Conservation (phyloP, 768 basidiomycete genomes). For the Mrakia gelida region DNA sequence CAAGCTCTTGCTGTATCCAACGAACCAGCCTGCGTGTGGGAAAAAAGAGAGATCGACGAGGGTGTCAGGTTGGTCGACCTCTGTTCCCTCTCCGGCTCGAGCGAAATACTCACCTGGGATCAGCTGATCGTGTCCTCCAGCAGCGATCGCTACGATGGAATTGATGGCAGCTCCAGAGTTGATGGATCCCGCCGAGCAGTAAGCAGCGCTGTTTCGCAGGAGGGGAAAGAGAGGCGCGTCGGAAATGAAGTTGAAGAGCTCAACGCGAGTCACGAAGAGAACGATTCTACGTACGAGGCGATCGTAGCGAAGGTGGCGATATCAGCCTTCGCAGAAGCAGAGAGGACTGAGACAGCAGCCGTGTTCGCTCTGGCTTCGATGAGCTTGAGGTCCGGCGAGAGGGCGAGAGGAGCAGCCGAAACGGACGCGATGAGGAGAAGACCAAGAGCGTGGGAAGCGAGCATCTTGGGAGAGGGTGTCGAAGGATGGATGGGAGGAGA, state of each 20-base stretch:
- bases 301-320: background rate
- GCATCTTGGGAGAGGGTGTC: background rate
- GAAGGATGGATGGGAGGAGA: background rate
- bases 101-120: background rate
- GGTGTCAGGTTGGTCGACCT: background rate
- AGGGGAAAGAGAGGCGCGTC: background rate
- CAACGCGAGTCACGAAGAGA: background rate
- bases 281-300: background rate
- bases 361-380: background rate
- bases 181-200: background rate
- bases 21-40: background rate
- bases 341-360: background rate
- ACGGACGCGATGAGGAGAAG: background rate
- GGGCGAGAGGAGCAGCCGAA: background rate
- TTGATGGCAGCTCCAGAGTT: background rate
- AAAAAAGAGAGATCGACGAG: background rate
- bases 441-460: background rate
- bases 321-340: background rate
- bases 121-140: conserved; percentile 1
- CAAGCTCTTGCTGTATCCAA: background rate
- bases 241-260: background rate
- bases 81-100: no score
- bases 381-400: background rate
- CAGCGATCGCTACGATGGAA: background rate
- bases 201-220: background rate